Conservation (phyloP, 306 rosid genomes). For the Lathyrus sativus region DNA sequence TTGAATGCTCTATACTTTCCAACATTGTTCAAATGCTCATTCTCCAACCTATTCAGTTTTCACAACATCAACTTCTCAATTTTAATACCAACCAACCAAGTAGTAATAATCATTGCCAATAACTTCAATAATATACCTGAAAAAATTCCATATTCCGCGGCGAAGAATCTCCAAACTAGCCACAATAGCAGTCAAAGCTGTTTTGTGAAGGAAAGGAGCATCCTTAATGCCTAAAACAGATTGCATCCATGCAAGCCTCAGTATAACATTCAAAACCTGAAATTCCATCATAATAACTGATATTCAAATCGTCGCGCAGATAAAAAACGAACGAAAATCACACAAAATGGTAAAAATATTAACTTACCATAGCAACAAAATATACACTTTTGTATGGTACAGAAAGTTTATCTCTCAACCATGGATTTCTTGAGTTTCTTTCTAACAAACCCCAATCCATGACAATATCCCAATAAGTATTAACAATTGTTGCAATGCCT, state of each 20-base stretch:
- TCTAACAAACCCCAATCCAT: constrained; percentile 38
- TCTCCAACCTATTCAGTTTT: constrained; percentile 36
- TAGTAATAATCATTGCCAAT: neutral
- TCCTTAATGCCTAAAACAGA: constrained; percentile 60
- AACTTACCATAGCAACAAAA: constrained; percentile 64
- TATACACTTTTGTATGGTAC: constrained; percentile 57
- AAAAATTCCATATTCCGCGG: constrained; percentile 89
- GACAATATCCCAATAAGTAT: constrained; percentile 42
- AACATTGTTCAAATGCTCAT: constrained; percentile 64
- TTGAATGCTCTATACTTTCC: constrained; percentile 76
- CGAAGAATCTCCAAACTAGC: constrained; percentile 77
- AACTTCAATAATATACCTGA: constrained; percentile 50
- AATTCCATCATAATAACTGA: neutral
- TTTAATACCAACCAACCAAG: neutral
- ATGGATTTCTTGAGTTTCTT: constrained; percentile 38
- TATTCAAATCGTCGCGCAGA: neutral
- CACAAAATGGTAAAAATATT: too few relatives aligned
- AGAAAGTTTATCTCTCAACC: constrained; percentile 72
- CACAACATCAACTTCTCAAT: constrained; percentile 8
- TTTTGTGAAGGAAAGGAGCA: constrained; percentile 59
- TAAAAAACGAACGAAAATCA: neutral
- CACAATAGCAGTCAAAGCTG: constrained; percentile 60
- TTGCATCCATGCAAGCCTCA: constrained; percentile 75
- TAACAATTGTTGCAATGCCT: constrained; percentile 35
- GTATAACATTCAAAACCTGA: constrained; percentile 69